Percentiles rank a stretch among this genome's conserved stretches.
Conservation (phyloP, 2,329 filamentous ascomycete species). For the Calonectria fujianensis region DNA sequence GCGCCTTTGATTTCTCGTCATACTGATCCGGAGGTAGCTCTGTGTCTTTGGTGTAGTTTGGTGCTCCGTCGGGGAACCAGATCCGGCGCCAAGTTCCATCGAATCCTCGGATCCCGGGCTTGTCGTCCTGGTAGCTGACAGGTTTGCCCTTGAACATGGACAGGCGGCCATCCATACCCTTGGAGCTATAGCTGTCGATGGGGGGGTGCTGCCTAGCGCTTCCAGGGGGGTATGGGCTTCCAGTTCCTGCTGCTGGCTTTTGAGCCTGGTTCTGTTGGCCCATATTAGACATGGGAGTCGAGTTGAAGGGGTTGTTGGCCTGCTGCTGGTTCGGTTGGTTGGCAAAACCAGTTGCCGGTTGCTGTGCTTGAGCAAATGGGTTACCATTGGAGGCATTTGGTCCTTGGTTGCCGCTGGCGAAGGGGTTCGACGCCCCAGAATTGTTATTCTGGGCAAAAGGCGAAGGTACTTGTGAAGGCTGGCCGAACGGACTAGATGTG, state of each 20-base stretch:
- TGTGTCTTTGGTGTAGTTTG: slow-evolving; percentile 77
- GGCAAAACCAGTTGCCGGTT: slow-evolving; percentile 50
- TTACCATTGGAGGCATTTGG: slow-evolving; percentile 46
- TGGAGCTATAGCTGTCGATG: slow-evolving; percentile 65
- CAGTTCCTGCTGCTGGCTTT: slow-evolving; percentile 39
- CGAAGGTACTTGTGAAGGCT: slow-evolving; percentile 47
- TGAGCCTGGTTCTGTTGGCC: slow-evolving; percentile 33
- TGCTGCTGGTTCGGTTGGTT: slow-evolving; percentile 48
- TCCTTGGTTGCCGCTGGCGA: slow-evolving; percentile 49
- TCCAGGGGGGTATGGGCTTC: slow-evolving; percentile 66
- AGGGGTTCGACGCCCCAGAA: slow-evolving; percentile 54
- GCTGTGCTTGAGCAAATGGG: slow-evolving; percentile 55
- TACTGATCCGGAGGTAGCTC: slow-evolving; percentile 76
- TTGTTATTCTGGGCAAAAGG: slow-evolving; percentile 50
- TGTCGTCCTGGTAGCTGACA: slow-evolving; percentile 73
- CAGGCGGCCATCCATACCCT: slow-evolving; percentile 67
- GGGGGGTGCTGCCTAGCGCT: slow-evolving; percentile 67
- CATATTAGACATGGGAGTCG: slow-evolving; percentile 19
- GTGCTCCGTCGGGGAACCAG: slow-evolving; percentile 84
- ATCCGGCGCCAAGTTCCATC: slow-evolving; percentile 78
- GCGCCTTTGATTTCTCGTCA: slow-evolving; percentile 74
- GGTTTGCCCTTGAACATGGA: slow-evolving; percentile 77
- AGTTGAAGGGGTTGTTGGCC: slow-evolving; percentile 53
- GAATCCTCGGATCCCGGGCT: slow-evolving; percentile 69
- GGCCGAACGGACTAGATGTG: slow-evolving; percentile 54